phyloP scores from a whole-genome alignment of 2,329 filamentous ascomycete genomes.

The Mollisiaceae sp. region DNA sequence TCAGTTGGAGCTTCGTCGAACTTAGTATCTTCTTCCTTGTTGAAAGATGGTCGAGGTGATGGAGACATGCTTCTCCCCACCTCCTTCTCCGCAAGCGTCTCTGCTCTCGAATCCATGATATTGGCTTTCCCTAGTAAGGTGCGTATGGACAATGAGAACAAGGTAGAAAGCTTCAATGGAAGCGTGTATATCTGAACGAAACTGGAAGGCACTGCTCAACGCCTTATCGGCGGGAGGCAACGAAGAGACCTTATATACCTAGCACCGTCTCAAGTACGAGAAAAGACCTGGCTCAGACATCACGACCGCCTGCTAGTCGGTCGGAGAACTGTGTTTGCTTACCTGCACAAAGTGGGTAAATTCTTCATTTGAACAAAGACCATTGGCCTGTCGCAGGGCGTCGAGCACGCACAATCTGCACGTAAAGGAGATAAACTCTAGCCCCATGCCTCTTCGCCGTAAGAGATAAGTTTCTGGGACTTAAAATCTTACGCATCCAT shows the following conservation, averaged over 20 bases:
- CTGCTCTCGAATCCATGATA: slow-evolving; percentile 32
- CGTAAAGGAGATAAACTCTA: slow-evolving; percentile 5
- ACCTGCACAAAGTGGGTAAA: slow-evolving; percentile 2
- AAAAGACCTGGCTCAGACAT: not conserved
- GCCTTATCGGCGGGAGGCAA: not conserved
- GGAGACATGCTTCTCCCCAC: slow-evolving; percentile 27
- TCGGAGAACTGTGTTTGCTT: not conserved
- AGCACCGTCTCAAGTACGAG: not conserved
- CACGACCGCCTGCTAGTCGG: slow-evolving; percentile 3
- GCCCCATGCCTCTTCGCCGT: not conserved
- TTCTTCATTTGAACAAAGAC: not conserved
- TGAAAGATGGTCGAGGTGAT: slow-evolving; percentile 28
- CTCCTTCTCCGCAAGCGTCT: slow-evolving; percentile 32
- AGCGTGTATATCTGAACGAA: not conserved
- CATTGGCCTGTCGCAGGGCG: slow-evolving; percentile 2
- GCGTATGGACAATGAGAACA: not conserved
- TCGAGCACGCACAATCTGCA: not conserved
- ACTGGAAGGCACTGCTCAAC: not conserved
- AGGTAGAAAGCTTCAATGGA: not conserved
- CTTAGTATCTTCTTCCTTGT: slow-evolving; percentile 23
- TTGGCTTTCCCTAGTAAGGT: not conserved
- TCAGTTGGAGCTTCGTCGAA: slow-evolving; percentile 25
- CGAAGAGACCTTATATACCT: not conserved
- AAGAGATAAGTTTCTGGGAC: slow-evolving; percentile 4
- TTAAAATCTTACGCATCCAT: not conserved